Evolutionary conservation across 2,329 filamentous ascomycete genomes (phyloP).

Genomic region (Colletotrichum liaoningense): DNA sequence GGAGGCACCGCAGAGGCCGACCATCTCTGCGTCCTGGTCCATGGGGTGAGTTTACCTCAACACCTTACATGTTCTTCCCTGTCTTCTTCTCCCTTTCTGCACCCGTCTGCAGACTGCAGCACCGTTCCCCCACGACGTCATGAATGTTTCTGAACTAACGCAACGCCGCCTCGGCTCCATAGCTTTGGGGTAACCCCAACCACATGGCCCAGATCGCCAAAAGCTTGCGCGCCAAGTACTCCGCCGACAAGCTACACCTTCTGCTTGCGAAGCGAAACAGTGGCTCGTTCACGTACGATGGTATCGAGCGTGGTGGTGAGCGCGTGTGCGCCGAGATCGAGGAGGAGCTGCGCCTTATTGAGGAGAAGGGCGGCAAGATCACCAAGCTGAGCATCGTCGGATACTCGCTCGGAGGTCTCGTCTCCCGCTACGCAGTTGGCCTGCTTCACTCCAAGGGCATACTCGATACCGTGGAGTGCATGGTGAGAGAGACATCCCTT

Average conservation of each 20-base stretch:
- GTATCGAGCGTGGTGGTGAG: constrained; percentile 76
- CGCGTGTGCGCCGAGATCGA: constrained; percentile 76
- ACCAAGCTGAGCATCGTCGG: constrained; percentile 87
- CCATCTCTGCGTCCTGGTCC: constrained; percentile 82
- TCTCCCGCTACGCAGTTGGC: constrained; percentile 88
- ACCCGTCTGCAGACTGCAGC: neutral
- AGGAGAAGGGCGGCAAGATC: constrained; percentile 75
- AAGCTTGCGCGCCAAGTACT: constrained; percentile 69
- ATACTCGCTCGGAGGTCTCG: constrained; percentile 89
- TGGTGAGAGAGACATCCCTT: constrained; percentile 59
- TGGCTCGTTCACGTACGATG: constrained; percentile 78
- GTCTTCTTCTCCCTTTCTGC: constrained; percentile 8
- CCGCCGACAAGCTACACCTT: constrained; percentile 74
- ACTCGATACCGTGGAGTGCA: constrained; percentile 82
- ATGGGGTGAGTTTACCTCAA: constrained; percentile 68
- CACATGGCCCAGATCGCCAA: constrained; percentile 78
- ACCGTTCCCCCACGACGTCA: constrained; percentile 23
- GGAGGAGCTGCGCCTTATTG: constrained; percentile 68
- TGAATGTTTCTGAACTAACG: constrained; percentile 41
- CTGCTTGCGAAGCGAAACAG: constrained; percentile 79
- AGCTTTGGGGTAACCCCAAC: constrained; percentile 83
- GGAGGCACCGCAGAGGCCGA: constrained; percentile 67
- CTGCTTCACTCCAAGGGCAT: constrained; percentile 82
- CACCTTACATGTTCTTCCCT: constrained; percentile 2
- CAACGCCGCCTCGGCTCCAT: constrained; percentile 35